Percentiles rank a stretch among this genome's conserved stretches.
Conservation (phyloP, 2,329 filamentous ascomycete species). For the Fusarium sulawesiense region DNA sequence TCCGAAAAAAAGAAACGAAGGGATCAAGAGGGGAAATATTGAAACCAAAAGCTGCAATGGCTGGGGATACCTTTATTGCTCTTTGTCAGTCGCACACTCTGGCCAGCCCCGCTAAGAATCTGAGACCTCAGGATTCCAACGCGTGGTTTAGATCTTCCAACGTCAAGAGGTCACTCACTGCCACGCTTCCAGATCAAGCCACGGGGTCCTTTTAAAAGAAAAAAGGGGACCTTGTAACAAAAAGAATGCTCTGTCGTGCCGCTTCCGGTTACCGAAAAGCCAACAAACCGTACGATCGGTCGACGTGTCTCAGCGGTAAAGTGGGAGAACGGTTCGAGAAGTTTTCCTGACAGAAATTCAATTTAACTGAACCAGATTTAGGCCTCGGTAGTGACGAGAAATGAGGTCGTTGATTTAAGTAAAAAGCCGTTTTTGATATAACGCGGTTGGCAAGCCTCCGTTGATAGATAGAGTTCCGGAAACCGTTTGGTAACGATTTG, state of each 20-base stretch:
- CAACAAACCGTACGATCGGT: slow-evolving; percentile 29
- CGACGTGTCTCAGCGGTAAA: slow-evolving; percentile 41
- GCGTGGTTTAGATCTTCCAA: slow-evolving; percentile 33
- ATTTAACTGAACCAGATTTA: slow-evolving; percentile 25
- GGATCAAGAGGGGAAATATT: slow-evolving; percentile 34
- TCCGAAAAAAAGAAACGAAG: slow-evolving; percentile 24
- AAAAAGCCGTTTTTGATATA: slow-evolving; percentile 13
- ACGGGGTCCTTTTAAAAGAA: slow-evolving; percentile 8
- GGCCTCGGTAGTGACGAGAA: slow-evolving; percentile 2
- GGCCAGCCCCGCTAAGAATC: slow-evolving; percentile 43
- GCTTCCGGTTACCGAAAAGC: slow-evolving; percentile 27
- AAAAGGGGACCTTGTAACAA: slow-evolving; percentile 18
- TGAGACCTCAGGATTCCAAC: slow-evolving; percentile 47
- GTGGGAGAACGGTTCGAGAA: slow-evolving; percentile 30
- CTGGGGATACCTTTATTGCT: slow-evolving; percentile 44
- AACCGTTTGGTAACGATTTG: slow-evolving; percentile 31
- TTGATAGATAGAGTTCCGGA: slow-evolving; percentile 17
- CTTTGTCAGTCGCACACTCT: slow-evolving; percentile 26
- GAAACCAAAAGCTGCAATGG: slow-evolving; percentile 35
- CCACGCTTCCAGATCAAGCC: slow-evolving; percentile 39
- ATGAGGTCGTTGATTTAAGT: slow-evolving; percentile 10
- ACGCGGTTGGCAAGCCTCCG: slow-evolving; percentile 17
- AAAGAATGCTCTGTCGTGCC: slow-evolving; percentile 40
- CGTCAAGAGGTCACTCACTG: slow-evolving; percentile 34
- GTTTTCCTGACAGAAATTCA: slow-evolving; percentile 13